These are phyloP conservation scores for Aspergillus ibericus DNA, from an alignment of 2,329 filamentous ascomycete genomes.

Conservation along the genomic window DNA sequence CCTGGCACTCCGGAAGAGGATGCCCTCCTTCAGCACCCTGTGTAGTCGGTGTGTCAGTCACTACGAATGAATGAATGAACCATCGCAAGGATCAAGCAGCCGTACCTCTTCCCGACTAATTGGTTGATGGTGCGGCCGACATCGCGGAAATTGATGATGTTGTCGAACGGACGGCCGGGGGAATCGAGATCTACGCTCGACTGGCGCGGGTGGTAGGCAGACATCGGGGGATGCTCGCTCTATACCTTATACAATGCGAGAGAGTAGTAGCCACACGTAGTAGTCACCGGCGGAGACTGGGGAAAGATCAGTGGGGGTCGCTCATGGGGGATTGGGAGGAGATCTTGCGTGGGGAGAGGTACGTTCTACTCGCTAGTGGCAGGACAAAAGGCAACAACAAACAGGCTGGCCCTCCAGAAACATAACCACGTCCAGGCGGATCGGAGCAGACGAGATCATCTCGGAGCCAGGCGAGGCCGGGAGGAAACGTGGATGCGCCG, in stretches of 20 bases:
- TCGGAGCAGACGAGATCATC: background rate
- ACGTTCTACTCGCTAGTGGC: background rate
- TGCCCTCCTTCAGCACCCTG: slow-evolving; percentile 58
- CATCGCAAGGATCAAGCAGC: background rate
- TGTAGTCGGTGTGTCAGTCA: slow-evolving; percentile 6
- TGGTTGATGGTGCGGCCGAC: slow-evolving; percentile 67
- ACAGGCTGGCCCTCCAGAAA: background rate
- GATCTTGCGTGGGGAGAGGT: too few species aligned
- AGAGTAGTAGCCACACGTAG: too few species aligned
- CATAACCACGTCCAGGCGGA: too few species aligned
- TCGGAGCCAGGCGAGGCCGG: background rate
- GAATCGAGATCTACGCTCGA: slow-evolving; percentile 36
- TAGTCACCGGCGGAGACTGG: too few species aligned
- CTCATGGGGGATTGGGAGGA: too few species aligned
- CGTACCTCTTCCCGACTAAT: slow-evolving; percentile 57
- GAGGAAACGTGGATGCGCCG: slow-evolving; percentile 4
- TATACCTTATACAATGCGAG: background rate
- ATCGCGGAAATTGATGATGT: slow-evolving; percentile 75
- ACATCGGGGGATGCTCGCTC: background rate
- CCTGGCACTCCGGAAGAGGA: slow-evolving; percentile 68
- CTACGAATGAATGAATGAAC: background rate
- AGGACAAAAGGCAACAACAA: background rate
- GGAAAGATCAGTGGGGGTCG: too few species aligned
- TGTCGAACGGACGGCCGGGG: slow-evolving; percentile 49
- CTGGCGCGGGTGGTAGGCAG: slow-evolving; percentile 18